Percentiles rank a stretch among this genome's conserved stretches.
Evolutionary conservation across 805 yeast species (phyloP).

Genomic region (Myxozyma udenii): DNA sequence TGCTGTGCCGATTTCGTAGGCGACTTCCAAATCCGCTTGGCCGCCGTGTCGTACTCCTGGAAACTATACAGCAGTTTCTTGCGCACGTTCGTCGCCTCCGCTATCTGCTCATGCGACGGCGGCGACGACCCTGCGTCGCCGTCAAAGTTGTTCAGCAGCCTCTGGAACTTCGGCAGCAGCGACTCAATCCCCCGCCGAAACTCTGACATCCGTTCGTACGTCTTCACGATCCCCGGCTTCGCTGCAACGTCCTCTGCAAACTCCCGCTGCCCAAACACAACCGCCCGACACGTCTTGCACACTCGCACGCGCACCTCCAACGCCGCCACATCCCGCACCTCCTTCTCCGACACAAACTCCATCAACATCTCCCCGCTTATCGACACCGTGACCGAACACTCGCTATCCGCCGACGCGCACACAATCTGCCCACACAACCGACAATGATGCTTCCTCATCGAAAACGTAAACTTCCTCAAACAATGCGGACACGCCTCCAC

Average conservation of each 20-base stretch:
- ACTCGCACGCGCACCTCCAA: slow-evolving; percentile 47
- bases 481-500: slow-evolving; percentile 64
- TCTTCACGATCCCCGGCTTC: slow-evolving; percentile 41
- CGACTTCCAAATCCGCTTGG: slow-evolving; percentile 45
- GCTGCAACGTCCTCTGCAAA: slow-evolving; percentile 43
- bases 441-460: slow-evolving; percentile 82
- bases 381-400: slow-evolving; percentile 63
- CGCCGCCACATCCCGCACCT: slow-evolving; percentile 22
- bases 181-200: slow-evolving; percentile 42
- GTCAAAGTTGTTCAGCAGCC: slow-evolving; percentile 40
- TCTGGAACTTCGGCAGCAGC: slow-evolving; percentile 47
- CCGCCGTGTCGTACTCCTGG: slow-evolving; percentile 49
- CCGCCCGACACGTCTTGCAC: slow-evolving; percentile 67
- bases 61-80: slow-evolving; percentile 50
- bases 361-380: slow-evolving; percentile 22
- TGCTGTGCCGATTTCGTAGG: slow-evolving; percentile 45
- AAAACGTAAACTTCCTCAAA: slow-evolving; percentile 51
- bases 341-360: slow-evolving; percentile 16
- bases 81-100: slow-evolving; percentile 45
- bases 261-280: slow-evolving; percentile 56
- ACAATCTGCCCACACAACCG: slow-evolving; percentile 80
- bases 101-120: slow-evolving; percentile 36
- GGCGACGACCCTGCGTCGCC: slow-evolving; percentile 36
- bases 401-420: slow-evolving; percentile 61
- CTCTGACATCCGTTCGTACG: slow-evolving; percentile 45